A percentile compares a stretch with the other conserved stretches of the same genome.
Conservation (phyloP, 2,329 filamentous ascomycete species). For the Fusarium brevicatenulatum region DNA sequence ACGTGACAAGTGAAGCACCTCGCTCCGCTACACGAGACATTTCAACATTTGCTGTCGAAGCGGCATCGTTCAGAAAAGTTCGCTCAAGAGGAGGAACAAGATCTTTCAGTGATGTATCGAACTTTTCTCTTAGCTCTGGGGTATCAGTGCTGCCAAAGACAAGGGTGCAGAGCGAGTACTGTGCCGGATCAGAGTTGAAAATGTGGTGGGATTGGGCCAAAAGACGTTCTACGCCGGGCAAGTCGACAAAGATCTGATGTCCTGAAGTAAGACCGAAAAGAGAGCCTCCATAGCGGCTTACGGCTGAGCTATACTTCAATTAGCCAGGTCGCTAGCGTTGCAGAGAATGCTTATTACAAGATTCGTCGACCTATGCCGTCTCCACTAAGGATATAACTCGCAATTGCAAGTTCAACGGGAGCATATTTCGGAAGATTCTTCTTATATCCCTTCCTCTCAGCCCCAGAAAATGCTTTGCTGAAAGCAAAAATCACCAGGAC, state of each 20-base stretch:
- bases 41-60: conserved; percentile 32
- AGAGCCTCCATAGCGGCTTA: conserved; percentile 28
- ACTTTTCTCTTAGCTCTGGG: conserved; percentile 9
- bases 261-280: conserved; percentile 33
- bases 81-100: conserved; percentile 26
- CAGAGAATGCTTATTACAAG: background rate
- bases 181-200: conserved; percentile 13
- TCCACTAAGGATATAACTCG: conserved; percentile 15
- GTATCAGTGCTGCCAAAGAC: conserved; percentile 28
- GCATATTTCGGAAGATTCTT: conserved; percentile 12
- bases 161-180: conserved; percentile 22
- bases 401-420: conserved; percentile 24
- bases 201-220: conserved; percentile 25
- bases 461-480: background rate
- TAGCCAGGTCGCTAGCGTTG: background rate
- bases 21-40: conserved; percentile 19
- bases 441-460: background rate
- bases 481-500: background rate
- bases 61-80: conserved; percentile 34
- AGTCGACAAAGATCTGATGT: conserved; percentile 28
- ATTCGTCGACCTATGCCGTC: conserved; percentile 23
- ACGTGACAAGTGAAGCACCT: conserved; percentile 24
- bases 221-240: conserved; percentile 28
- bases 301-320: background rate
- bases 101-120: conserved; percentile 10